Percentiles rank a stretch among this genome's conserved stretches.
These are phyloP conservation scores for Ceratobasidium sp. DNA, from an alignment of 1,284 basidiomycete species.

Conservation along the genomic window DNA sequence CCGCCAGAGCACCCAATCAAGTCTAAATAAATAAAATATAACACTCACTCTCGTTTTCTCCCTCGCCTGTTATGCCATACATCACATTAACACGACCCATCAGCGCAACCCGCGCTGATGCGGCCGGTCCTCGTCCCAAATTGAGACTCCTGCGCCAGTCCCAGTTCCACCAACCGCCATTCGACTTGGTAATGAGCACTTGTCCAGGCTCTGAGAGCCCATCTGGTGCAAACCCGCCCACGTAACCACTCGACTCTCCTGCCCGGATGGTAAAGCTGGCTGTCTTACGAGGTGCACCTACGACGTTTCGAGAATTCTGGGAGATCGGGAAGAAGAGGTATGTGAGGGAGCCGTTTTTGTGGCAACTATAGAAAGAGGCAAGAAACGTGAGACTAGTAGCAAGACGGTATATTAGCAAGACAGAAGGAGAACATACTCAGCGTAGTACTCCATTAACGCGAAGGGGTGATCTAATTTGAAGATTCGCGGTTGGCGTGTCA, in stretches of 20 bases:
- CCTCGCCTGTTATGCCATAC: conserved; percentile 41
- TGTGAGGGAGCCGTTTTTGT: conserved; percentile 55
- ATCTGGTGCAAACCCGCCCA: conserved; percentile 2
- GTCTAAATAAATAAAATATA: not conserved
- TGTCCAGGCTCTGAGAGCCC: not conserved
- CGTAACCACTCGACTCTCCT: conserved; percentile 33
- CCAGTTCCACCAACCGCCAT: conserved; percentile 28
- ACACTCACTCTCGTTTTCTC: conserved; percentile 28
- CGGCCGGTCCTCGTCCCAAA: conserved; percentile 41
- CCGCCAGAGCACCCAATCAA: not conserved
- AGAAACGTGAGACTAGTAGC: not conserved
- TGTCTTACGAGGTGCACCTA: conserved; percentile 50
- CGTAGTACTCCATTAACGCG: conserved; percentile 57
- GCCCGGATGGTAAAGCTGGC: conserved; percentile 56
- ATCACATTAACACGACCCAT: conserved; percentile 53
- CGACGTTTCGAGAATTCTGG: conserved; percentile 56
- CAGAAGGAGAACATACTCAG: conserved; percentile 46
- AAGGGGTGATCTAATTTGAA: conserved; percentile 54
- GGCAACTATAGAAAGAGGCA: conserved; percentile 52
- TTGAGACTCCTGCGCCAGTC: not conserved
- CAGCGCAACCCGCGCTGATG: conserved; percentile 55
- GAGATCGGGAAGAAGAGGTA: conserved; percentile 59
- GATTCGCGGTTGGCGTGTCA: not conserved
- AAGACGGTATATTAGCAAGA: conserved; percentile 40
- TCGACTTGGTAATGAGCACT: not conserved